phyloP scores from a whole-genome alignment of 2,329 filamentous ascomycete genomes.

The Stemphylium vesicarium region DNA sequence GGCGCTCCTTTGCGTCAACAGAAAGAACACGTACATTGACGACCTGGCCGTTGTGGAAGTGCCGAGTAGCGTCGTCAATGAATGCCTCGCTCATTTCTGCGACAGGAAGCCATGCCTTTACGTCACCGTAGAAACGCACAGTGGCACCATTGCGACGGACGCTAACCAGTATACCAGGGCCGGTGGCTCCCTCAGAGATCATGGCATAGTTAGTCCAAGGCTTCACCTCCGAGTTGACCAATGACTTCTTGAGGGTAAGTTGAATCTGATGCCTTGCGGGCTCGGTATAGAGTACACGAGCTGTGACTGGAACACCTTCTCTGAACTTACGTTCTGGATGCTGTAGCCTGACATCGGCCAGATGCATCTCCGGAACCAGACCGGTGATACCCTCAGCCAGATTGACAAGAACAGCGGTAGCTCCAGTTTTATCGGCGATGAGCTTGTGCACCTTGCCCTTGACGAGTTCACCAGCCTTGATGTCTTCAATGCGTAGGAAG shows the following conservation, averaged over 20 bases:
- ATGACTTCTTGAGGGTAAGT: slow-evolving; percentile 90
- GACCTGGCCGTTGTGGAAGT: slow-evolving; percentile 90
- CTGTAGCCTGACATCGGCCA: slow-evolving; percentile 85
- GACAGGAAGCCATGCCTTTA: slow-evolving; percentile 87
- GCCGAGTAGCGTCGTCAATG: slow-evolving; percentile 85
- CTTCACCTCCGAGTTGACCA: slow-evolving; percentile 87
- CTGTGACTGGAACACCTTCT: slow-evolving; percentile 82
- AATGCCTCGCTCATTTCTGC: slow-evolving; percentile 98
- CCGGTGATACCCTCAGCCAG: slow-evolving; percentile 86
- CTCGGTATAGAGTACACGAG: slow-evolving; percentile 82
- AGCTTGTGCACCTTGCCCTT: slow-evolving; percentile 86
- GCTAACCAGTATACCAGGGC: slow-evolving; percentile 85
- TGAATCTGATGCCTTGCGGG: slow-evolving; percentile 77
- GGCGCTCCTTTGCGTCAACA: slow-evolving; percentile 72
- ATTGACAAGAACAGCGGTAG: slow-evolving; percentile 81
- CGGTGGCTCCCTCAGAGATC: slow-evolving; percentile 75
- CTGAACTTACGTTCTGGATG: slow-evolving; percentile 97
- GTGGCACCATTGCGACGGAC: slow-evolving; percentile 80
- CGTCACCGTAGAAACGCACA: slow-evolving; percentile 86
- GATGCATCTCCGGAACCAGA: slow-evolving; percentile 85
- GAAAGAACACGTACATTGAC: slow-evolving; percentile 88
- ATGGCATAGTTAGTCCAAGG: slow-evolving; percentile 80
- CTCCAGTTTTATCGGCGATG: slow-evolving; percentile 76
- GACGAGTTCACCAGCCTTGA: slow-evolving; percentile 79
- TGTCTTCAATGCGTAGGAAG: slow-evolving; percentile 90